Percentiles rank a stretch among this genome's conserved stretches.
Conservation (phyloP, 768 basidiomycete genomes). For the Chiua virens region DNA sequence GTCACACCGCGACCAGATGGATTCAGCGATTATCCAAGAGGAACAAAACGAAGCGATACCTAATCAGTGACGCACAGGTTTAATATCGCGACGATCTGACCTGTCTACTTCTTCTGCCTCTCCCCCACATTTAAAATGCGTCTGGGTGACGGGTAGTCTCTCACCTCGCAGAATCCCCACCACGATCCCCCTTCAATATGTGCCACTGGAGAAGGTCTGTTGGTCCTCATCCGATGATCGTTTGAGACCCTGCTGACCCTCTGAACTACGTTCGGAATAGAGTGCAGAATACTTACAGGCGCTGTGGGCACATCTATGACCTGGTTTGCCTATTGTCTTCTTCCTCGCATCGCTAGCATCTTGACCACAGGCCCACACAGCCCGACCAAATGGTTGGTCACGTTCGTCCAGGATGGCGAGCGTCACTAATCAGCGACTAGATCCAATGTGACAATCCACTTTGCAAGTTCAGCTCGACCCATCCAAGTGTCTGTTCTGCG, state of each 20-base stretch:
- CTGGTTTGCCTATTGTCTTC: conserved; percentile 41
- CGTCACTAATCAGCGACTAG: conserved; percentile 37
- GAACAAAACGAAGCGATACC: conserved; percentile 21
- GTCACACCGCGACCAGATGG: conserved; percentile 20
- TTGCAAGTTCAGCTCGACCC: conserved; percentile 72
- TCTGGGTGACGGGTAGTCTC: not conserved
- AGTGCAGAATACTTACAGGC: conserved; percentile 61
- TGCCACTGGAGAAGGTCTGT: conserved; percentile 72
- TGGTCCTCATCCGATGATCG: conserved; percentile 9
- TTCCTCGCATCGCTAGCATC: conserved; percentile 6
- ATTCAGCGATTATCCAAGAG: conserved; percentile 21
- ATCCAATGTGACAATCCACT: conserved; percentile 61
- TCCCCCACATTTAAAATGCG: conserved; percentile 27
- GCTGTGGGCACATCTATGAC: conserved; percentile 54
- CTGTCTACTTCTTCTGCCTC: conserved; percentile 16
- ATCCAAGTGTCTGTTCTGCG: conserved; percentile 58
- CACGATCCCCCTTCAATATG: conserved; percentile 43
- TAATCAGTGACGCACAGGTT: conserved; percentile 20
- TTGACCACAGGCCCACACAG: conserved; percentile 34
- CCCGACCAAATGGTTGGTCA: conserved; percentile 57
- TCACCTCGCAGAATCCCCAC: conserved; percentile 13
- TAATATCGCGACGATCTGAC: conserved; percentile 27
- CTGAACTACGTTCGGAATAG: conserved; percentile 35
- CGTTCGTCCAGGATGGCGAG: not conserved
- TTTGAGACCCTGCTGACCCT: conserved; percentile 12